Evolutionary conservation across 2,329 filamentous ascomycete species (phyloP).

Genomic region (Claviceps humidiphila): DNA sequence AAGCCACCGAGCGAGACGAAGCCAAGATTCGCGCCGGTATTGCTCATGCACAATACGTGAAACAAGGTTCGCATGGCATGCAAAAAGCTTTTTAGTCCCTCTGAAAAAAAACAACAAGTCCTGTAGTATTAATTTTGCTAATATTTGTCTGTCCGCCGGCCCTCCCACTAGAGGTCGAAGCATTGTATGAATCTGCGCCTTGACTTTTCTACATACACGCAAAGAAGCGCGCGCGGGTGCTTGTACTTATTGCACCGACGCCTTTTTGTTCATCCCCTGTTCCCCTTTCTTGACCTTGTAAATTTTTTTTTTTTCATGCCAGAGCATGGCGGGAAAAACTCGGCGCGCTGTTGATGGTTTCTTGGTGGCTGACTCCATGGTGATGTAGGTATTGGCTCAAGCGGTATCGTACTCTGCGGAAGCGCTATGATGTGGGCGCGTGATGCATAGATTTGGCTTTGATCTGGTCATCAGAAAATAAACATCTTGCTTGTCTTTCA

Average conservation of each 20-base stretch:
- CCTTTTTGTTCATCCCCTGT: too few relatives aligned
- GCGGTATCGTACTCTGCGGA: conserved; percentile 71
- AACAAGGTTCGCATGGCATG: conserved; percentile 52
- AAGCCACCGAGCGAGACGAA: conserved; percentile 57
- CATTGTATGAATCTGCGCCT: conserved; percentile 51
- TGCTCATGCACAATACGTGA: conserved; percentile 70
- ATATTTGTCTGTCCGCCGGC: neutral
- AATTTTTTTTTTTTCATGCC: neutral
- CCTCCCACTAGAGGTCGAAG: conserved; percentile 61
- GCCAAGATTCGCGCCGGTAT: conserved; percentile 65
- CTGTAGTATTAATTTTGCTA: neutral
- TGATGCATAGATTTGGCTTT: conserved; percentile 7
- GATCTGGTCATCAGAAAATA: neutral
- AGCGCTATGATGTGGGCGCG: conserved; percentile 52
- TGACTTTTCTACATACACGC: neutral
- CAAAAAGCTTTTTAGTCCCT: too few relatives aligned
- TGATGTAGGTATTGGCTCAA: conserved; percentile 71
- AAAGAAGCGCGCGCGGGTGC: neutral
- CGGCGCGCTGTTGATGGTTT: neutral
- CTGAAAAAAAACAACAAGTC: neutral
- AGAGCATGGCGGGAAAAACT: neutral
- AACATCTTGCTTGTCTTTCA: neutral
- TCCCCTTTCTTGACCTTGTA: neutral
- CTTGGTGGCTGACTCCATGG: conserved; percentile 1
- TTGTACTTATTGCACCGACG: neutral